Evolutionary conservation across 2,329 filamentous ascomycete species (phyloP).

Genomic region (Paracamarosporium sp.): DNA sequence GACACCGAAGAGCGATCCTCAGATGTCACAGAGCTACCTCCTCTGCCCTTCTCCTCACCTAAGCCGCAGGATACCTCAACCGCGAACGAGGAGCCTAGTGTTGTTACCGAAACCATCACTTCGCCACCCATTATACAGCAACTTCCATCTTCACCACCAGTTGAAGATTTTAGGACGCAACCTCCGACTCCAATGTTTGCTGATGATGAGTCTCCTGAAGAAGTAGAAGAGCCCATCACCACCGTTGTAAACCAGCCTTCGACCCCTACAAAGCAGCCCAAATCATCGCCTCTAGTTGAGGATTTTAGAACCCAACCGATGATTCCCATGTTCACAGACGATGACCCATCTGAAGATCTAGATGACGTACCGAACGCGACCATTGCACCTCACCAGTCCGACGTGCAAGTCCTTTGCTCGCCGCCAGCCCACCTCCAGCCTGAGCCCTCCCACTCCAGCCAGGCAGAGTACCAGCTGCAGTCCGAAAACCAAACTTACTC

Average conservation of each 20-base stretch:
- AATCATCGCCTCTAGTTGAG: not conserved
- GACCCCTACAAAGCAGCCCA: not conserved
- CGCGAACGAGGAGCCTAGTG: not conserved
- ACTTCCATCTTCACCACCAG: conserved; percentile 5
- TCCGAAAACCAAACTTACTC: conserved; percentile 40
- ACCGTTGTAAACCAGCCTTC: not conserved
- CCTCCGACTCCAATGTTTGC: conserved; percentile 35
- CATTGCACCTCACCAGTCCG: conserved; percentile 3
- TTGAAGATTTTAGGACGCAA: conserved; percentile 18
- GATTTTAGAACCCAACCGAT: not conserved
- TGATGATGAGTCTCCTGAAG: conserved; percentile 22
- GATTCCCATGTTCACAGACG: not conserved
- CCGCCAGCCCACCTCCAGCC: conserved; percentile 21
- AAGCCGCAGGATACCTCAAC: not conserved
- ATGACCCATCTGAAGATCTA: conserved; percentile 22
- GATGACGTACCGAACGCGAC: conserved; percentile 1
- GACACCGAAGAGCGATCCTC: conserved; percentile 14
- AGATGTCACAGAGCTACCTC: not conserved
- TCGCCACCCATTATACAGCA: conserved; percentile 10
- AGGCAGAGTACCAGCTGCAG: conserved; percentile 42
- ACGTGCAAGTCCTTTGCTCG: conserved; percentile 31
- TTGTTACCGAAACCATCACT: not conserved
- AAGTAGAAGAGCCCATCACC: conserved; percentile 3
- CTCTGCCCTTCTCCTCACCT: not conserved
- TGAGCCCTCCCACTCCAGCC: conserved; percentile 37